These are phyloP conservation scores for Rhodotorula sp. DNA, from an alignment of 1,284 basidiomycete species.

Conservation along the genomic window DNA sequence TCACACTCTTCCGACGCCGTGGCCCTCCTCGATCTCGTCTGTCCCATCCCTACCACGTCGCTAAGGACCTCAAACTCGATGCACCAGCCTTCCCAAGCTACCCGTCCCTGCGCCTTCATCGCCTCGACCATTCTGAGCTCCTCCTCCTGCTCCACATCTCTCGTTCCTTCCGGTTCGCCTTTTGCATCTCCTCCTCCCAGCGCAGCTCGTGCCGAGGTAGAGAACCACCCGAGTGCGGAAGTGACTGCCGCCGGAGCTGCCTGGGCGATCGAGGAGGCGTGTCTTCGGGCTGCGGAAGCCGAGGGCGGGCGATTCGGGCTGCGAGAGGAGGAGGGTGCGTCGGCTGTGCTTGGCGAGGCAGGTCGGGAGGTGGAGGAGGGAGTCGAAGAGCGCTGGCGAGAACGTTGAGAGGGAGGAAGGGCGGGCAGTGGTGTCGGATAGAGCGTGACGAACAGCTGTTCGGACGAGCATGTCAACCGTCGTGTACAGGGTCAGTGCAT, in stretches of 20 bases:
- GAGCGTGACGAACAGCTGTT: conserved; percentile 25
- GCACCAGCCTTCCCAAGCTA: conserved; percentile 27
- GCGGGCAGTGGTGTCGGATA: conserved; percentile 14
- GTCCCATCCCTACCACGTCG: background rate
- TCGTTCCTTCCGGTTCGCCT: background rate
- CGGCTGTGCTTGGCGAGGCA: background rate
- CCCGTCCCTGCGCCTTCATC: conserved; percentile 1
- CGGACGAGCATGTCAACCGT: background rate
- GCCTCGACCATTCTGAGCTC: background rate
- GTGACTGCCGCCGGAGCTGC: conserved; percentile 20
- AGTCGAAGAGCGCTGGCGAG: background rate
- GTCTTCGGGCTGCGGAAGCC: background rate
- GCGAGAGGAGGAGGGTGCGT: background rate
- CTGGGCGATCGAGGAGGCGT: background rate
- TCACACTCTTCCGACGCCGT: conserved; percentile 22
- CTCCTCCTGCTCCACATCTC: conserved; percentile 10
- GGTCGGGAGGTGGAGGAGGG: background rate
- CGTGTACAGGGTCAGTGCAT: too few species aligned
- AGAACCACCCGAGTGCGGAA: conserved; percentile 34
- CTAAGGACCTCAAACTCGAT: conserved; percentile 28
- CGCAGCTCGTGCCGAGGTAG: conserved; percentile 19
- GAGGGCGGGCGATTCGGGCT: too few species aligned
- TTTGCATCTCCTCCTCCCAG: background rate
- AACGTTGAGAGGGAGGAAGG: background rate
- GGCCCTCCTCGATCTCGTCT: background rate